These are phyloP conservation scores for Lipomyces sp. DNA, from an alignment of 805 yeast species.

Conservation along the genomic window DNA sequence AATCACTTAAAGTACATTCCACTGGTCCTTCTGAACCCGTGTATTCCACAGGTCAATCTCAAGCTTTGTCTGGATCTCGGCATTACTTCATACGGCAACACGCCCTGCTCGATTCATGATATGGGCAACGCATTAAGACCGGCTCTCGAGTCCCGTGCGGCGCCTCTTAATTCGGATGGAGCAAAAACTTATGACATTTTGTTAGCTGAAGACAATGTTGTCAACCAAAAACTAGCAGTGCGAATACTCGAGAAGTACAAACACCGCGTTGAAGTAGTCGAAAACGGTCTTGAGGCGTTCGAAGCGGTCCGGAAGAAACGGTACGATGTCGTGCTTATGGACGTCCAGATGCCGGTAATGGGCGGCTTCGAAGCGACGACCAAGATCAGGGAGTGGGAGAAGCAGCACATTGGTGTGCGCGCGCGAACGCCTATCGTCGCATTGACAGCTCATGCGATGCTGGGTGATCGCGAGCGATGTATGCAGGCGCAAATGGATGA, in stretches of 20 bases:
- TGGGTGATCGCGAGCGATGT: conserved; percentile 87
- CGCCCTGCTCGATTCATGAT: conserved; percentile 82
- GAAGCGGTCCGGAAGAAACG: conserved; percentile 70
- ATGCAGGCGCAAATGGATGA: conserved; percentile 92
- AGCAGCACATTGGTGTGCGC: conserved; percentile 71
- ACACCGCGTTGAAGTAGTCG: conserved; percentile 81
- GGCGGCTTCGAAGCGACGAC: conserved; percentile 94
- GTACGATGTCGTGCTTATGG: conserved; percentile 87
- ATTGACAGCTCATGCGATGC: conserved; percentile 90
- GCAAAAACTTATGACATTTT: conserved; percentile 73
- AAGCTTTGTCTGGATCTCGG: conserved; percentile 83
- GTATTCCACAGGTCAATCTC: conserved; percentile 77
- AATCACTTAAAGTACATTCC: conserved; percentile 86
- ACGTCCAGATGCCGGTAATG: conserved; percentile 95
- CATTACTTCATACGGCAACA: conserved; percentile 84
- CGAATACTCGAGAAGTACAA: conserved; percentile 84
- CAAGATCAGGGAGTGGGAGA: conserved; percentile 85
- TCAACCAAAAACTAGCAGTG: conserved; percentile 85
- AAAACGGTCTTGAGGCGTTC: conserved; percentile 81
- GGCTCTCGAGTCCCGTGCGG: conserved; percentile 80
- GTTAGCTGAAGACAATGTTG: conserved; percentile 85
- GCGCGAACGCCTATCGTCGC: conserved; percentile 88
- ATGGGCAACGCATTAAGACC: conserved; percentile 83
- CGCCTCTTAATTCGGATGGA: conserved; percentile 79
- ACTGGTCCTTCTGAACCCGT: conserved; percentile 74